A percentile compares a stretch with the other conserved stretches of the same genome.
phyloP scores from a whole-genome alignment of 2,329 filamentous ascomycete species.

The Arthrinium puccinioides region DNA sequence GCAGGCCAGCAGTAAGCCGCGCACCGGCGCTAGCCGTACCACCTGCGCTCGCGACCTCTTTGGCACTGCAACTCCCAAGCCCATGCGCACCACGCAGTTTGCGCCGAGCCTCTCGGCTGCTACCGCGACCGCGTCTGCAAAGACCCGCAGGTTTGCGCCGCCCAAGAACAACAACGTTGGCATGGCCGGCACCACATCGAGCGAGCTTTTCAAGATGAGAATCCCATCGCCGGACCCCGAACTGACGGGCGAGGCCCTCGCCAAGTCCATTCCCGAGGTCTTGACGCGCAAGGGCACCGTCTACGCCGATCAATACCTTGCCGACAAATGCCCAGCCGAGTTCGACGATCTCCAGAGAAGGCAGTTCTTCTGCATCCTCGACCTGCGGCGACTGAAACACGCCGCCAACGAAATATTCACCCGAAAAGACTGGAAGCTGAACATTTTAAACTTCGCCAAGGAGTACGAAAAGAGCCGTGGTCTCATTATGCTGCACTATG shows the following conservation, averaged over 20 bases:
- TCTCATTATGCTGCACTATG: slow-evolving; percentile 53
- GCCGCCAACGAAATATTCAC: slow-evolving; percentile 53
- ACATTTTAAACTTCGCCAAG: slow-evolving; percentile 55
- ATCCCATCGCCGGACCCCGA: slow-evolving; percentile 50
- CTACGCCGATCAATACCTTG: slow-evolving; percentile 53
- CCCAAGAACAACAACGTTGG: slow-evolving; percentile 38
- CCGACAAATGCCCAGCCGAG: slow-evolving; percentile 48
- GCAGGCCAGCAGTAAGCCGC: slow-evolving; percentile 13
- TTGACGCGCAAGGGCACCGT: slow-evolving; percentile 45
- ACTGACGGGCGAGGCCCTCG: slow-evolving; percentile 46
- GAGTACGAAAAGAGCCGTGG: slow-evolving; percentile 58
- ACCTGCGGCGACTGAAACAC: slow-evolving; percentile 54
- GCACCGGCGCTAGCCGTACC: slow-evolving; percentile 9
- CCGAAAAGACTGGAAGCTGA: slow-evolving; percentile 56
- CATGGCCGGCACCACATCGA: slow-evolving; percentile 40
- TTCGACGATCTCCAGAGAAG: slow-evolving; percentile 53
- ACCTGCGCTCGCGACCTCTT: slow-evolving; percentile 20
- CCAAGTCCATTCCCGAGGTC: slow-evolving; percentile 45
- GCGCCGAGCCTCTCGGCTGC: slow-evolving; percentile 20
- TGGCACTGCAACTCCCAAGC: slow-evolving; percentile 19
- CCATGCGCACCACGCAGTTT: slow-evolving; percentile 17
- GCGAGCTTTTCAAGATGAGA: slow-evolving; percentile 50
- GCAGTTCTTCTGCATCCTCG: slow-evolving; percentile 57
- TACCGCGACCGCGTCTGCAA: slow-evolving; percentile 12
- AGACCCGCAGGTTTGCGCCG: slow-evolving; percentile 19